Conservation (phyloP, 176 grass and related monocot genomes). For the Phoenix roebelenii region DNA sequence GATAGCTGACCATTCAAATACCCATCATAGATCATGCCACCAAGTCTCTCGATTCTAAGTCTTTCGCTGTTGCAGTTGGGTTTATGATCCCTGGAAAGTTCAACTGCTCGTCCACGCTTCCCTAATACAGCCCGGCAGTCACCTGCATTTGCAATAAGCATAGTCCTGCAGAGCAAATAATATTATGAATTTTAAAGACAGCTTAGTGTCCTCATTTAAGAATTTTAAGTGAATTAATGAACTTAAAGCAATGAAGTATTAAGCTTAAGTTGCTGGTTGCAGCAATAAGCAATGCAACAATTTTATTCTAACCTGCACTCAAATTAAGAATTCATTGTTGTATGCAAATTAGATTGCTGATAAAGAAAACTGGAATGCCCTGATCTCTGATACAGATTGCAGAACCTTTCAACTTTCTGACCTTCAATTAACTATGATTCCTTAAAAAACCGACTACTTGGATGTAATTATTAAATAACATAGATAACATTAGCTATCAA, state of each 20-base stretch:
- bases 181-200: background rate
- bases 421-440: too few relatives aligned
- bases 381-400: too few relatives aligned
- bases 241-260: background rate
- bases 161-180: constrained; percentile 37
- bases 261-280: too few relatives aligned
- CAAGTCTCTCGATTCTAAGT: constrained; percentile 77
- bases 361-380: too few relatives aligned
- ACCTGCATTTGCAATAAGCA: constrained; percentile 78
- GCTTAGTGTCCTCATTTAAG: background rate
- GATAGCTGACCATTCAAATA: constrained; percentile 88
- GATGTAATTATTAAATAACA: too few relatives aligned
- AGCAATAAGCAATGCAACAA: too few relatives aligned
- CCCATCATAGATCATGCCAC: constrained; percentile 63
- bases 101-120: constrained; percentile 72
- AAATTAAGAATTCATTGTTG: too few relatives aligned
- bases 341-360: too few relatives aligned
- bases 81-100: constrained; percentile 81
- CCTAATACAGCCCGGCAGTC: constrained; percentile 86
- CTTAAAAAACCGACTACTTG: too few relatives aligned
- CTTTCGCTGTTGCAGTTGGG: constrained; percentile 59
- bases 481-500: too few relatives aligned
- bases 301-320: too few relatives aligned
- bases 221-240: background rate
- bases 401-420: too few relatives aligned